phyloP scores from a whole-genome alignment of 1,284 basidiomycete species.

The Boletus sp. region DNA sequence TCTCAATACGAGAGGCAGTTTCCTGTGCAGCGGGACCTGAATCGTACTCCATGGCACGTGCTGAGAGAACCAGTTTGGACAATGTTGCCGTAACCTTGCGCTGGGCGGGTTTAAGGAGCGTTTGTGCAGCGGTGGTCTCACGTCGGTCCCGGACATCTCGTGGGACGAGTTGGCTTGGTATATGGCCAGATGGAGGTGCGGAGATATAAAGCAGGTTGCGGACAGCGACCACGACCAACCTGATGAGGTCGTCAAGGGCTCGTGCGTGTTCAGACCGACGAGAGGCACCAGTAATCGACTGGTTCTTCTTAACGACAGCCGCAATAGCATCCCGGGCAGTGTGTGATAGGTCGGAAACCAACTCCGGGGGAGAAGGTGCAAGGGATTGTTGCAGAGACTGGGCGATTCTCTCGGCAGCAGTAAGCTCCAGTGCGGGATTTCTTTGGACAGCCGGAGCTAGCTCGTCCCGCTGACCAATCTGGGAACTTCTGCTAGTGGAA shows the following conservation, averaged over 20 bases:
- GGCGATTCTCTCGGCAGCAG: constrained; percentile 64
- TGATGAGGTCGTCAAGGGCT: constrained; percentile 59
- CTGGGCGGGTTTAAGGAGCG: constrained; percentile 67
- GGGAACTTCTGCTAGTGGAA: constrained; percentile 35
- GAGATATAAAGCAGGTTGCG: constrained; percentile 72
- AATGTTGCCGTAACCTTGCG: constrained; percentile 75
- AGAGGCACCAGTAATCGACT: constrained; percentile 43
- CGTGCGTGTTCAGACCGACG: constrained; percentile 52
- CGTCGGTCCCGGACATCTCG: constrained; percentile 44
- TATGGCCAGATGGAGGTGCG: constrained; percentile 58
- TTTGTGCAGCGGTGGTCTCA: constrained; percentile 44
- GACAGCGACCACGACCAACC: constrained; percentile 63
- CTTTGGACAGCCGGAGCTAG: constrained; percentile 16
- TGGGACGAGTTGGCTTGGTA: constrained; percentile 55
- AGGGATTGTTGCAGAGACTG: constrained; percentile 61
- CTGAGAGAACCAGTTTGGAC: constrained; percentile 71
- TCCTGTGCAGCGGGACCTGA: constrained; percentile 58
- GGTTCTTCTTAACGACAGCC: constrained; percentile 55
- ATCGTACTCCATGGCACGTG: constrained; percentile 74
- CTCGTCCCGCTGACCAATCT: constrained; percentile 26
- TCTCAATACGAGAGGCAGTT: constrained; percentile 67
- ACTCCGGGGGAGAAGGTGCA: constrained; percentile 52
- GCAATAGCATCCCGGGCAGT: constrained; percentile 57
- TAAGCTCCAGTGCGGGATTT: constrained; percentile 42
- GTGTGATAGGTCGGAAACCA: constrained; percentile 56